Conservation (phyloP, 306 rosid species). For the Calophaca sinica region DNA sequence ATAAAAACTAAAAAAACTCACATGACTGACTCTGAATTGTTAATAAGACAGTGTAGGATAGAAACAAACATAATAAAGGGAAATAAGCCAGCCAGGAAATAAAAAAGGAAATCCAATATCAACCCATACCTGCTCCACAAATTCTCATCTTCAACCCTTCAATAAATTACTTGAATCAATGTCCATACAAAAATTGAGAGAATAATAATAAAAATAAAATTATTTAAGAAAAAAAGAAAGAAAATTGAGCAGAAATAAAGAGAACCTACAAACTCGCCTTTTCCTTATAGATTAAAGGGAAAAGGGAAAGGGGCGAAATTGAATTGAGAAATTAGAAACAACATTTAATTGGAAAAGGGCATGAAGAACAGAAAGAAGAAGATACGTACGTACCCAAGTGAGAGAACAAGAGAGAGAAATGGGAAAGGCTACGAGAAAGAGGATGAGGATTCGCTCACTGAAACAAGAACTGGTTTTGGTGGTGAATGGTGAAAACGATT, state of each 20-base stretch:
- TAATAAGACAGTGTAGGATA: not conserved
- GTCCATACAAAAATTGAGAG: conserved; percentile 1
- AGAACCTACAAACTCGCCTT: not conserved
- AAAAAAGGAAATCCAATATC: conserved; percentile 30
- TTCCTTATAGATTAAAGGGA: not conserved
- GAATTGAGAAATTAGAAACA: not conserved
- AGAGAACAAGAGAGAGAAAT: conserved; percentile 16
- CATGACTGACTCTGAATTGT: conserved; percentile 31
- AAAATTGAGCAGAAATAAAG: conserved; percentile 24
- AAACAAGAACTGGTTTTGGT: not conserved
- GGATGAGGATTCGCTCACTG: conserved; percentile 33
- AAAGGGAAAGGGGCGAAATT: conserved; percentile 24
- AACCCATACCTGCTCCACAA: conserved; percentile 58
- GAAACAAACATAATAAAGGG: not conserved
- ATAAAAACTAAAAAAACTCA: conserved; percentile 3
- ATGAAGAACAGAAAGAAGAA: not conserved
- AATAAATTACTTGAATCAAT: conserved; percentile 48
- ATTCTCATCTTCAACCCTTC: conserved; percentile 63
- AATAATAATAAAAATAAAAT: not conserved
- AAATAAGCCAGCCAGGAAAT: conserved; percentile 17
- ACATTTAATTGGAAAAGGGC: not conserved
- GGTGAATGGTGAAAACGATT: conserved; percentile 1
- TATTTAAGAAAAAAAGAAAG: not conserved
- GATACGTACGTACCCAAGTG: conserved; percentile 26
- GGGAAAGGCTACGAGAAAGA: not conserved